Conservation (phyloP, 306 rosid species). For the Lotus japonicus region DNA sequence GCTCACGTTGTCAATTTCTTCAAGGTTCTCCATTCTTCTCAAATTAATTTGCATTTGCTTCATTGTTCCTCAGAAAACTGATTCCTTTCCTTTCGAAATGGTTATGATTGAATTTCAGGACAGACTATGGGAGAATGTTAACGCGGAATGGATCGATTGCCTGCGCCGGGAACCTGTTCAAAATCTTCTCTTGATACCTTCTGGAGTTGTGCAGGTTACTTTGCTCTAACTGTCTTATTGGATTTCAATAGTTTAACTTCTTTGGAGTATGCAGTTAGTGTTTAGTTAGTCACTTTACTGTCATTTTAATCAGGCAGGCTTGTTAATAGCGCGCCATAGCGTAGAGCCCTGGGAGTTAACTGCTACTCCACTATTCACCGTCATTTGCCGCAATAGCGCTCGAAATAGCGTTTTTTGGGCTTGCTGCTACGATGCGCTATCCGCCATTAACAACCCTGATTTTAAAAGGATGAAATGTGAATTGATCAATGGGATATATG, state of each 20-base stretch:
- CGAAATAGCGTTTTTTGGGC: too few relatives aligned
- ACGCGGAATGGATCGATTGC: conserved; percentile 78
- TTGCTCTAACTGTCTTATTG: neutral
- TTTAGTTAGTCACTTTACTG: neutral
- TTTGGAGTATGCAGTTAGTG: neutral
- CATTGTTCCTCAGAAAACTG: neutral
- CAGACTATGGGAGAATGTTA: conserved; percentile 62
- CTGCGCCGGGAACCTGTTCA: conserved; percentile 50
- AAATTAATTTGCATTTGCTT: neutral
- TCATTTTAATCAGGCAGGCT: too few relatives aligned
- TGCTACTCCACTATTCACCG: too few relatives aligned
- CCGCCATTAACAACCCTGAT: too few relatives aligned
- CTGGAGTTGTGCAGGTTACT: conserved; percentile 63
- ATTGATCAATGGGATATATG: neutral
- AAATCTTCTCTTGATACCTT: conserved; percentile 72
- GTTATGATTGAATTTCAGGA: conserved; percentile 43
- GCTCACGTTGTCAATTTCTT: conserved; percentile 85
- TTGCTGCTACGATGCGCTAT: too few relatives aligned
- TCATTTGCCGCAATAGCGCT: too few relatives aligned
- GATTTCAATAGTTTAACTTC: neutral
- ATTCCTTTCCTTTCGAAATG: neutral
- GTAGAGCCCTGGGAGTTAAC: too few relatives aligned
- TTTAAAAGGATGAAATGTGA: neutral
- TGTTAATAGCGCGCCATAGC: too few relatives aligned
- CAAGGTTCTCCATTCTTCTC: conserved; percentile 30